A percentile compares a stretch with the other conserved stretches of the same genome.
Conservation (phyloP, 306 rosid species). For the Mucuna pruriens region DNA sequence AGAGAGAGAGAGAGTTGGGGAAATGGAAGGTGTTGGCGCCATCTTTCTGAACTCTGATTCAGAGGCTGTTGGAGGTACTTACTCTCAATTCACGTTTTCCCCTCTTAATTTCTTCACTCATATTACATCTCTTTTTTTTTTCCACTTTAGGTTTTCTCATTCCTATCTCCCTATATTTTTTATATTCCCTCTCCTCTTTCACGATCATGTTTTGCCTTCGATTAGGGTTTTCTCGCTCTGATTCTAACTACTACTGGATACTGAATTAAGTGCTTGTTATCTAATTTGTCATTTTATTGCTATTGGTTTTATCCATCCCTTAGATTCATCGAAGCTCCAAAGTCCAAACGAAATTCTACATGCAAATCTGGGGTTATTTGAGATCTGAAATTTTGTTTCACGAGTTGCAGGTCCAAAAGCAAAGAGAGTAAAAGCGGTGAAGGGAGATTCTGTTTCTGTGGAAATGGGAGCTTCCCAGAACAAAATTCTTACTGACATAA, state of each 20-base stretch:
- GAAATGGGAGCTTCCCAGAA: slow-evolving; percentile 53
- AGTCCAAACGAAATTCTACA: not conserved
- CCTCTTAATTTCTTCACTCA: slow-evolving; percentile 9
- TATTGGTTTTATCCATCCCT: not conserved
- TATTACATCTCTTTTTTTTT: no score
- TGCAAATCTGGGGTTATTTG: slow-evolving; percentile 25
- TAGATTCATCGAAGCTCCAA: not conserved
- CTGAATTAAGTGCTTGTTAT: not conserved
- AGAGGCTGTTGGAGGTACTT: slow-evolving; percentile 46
- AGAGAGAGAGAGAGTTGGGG: slow-evolving; percentile 1
- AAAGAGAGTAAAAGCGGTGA: slow-evolving; percentile 44
- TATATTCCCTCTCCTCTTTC: not conserved
- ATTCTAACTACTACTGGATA: not conserved
- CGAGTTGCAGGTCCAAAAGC: slow-evolving; percentile 53
- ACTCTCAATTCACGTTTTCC: not conserved
- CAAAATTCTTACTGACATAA: slow-evolving; percentile 72
- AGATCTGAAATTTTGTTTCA: slow-evolving; percentile 16
- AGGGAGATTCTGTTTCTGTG: slow-evolving; percentile 40
- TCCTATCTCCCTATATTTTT: not conserved
- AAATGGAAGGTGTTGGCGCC: slow-evolving; percentile 52
- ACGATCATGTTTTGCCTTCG: not conserved
- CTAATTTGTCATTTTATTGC: not conserved
- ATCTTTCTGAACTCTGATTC: slow-evolving; percentile 44
- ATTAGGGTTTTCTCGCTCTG: slow-evolving; percentile 30
- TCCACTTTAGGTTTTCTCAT: not conserved